Evolutionary conservation across 192 early-diverging fungal genomes (phyloP).

Genomic region (Lunasporangiospora selenospora): DNA sequence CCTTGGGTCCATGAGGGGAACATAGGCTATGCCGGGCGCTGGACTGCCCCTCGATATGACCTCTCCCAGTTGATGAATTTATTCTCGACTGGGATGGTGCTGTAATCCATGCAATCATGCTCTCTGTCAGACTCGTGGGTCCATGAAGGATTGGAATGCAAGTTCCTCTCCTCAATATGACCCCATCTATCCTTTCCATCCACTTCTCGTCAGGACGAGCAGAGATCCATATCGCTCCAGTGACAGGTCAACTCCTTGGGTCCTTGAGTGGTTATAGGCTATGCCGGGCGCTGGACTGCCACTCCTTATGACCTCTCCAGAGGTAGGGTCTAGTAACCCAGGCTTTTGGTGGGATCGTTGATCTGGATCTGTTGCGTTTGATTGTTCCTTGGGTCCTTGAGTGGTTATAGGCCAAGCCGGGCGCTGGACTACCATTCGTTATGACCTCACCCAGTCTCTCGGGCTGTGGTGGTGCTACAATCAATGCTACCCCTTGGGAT

Average conservation of each 20-base stretch:
- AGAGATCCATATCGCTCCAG: constrained; percentile 13
- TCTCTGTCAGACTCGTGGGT: constrained; percentile 34
- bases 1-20: constrained; percentile 5
- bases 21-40: constrained; percentile 16
- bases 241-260: constrained; percentile 3
- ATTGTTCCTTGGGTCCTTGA: constrained; percentile 13
- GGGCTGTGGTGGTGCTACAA: neutral
- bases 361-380: constrained; percentile 3
- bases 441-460: neutral
- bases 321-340: too few species aligned
- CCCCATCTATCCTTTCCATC: constrained; percentile 15
- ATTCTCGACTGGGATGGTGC: constrained; percentile 6
- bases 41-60: constrained; percentile 13
- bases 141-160: constrained; percentile 21
- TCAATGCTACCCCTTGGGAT: neutral
- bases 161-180: constrained; percentile 9
- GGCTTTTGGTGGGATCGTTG: too few species aligned
- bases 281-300: constrained; percentile 14
- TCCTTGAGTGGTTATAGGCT: constrained; percentile 13
- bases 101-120: constrained; percentile 14
- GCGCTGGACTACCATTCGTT: constrained; percentile 17
- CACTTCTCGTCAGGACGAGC: constrained; percentile 26
- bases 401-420: constrained; percentile 11
- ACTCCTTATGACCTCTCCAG: constrained; percentile 10
- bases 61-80: constrained; percentile 8